Evolutionary conservation across 257 asterid species (phyloP).

Genomic region (Gynochthodes officinalis): DNA sequence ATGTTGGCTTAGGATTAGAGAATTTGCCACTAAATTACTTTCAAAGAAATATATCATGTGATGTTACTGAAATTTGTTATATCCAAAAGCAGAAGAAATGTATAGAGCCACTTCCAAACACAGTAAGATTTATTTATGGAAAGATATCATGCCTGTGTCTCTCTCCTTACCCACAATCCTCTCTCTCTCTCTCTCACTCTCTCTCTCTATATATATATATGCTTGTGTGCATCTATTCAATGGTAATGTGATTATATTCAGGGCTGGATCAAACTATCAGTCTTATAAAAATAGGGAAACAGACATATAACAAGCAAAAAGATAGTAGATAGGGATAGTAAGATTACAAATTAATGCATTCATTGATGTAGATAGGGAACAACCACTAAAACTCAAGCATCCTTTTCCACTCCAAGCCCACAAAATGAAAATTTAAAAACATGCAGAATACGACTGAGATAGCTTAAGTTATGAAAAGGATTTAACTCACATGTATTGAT

Average conservation of each 20-base stretch:
- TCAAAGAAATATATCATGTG: background rate
- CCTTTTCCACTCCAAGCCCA: background rate
- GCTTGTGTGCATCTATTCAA: background rate
- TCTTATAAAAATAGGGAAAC: background rate
- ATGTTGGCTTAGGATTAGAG: background rate
- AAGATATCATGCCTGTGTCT: background rate
- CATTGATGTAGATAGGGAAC: background rate
- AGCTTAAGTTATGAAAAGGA: background rate
- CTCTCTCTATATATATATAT: too few relatives aligned
- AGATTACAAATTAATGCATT: background rate
- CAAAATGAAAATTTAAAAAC: background rate
- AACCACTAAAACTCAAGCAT: background rate
- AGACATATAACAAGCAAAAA: too few relatives aligned
- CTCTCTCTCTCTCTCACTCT: background rate
- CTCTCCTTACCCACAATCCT: too few relatives aligned
- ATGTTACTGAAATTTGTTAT: too few relatives aligned
- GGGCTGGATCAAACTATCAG: background rate
- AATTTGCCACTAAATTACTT: background rate
- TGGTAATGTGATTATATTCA: background rate
- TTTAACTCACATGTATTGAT: background rate
- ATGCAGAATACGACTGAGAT: background rate
- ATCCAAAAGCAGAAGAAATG: background rate
- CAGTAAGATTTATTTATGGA: background rate
- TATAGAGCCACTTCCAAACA: background rate
- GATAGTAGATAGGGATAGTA: too few relatives aligned